phyloP scores from a whole-genome alignment of 2,329 filamentous ascomycete genomes.

The Passalora sequoiae region DNA sequence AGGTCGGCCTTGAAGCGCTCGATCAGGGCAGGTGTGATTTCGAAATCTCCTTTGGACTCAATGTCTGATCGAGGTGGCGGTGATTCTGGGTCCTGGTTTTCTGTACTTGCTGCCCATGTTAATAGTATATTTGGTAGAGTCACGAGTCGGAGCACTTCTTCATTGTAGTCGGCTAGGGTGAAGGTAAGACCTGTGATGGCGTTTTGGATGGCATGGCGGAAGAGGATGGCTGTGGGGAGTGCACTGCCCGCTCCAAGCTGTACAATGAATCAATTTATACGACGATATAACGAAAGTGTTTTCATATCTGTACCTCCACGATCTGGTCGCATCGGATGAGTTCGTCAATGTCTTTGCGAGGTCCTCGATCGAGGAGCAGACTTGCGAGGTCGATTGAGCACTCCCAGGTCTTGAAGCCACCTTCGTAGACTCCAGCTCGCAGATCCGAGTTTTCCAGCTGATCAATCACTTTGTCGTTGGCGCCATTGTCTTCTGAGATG shows the following conservation, averaged over 20 bases:
- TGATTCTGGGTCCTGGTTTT: constrained; percentile 9
- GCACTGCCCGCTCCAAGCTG: constrained; percentile 76
- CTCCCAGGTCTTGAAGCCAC: constrained; percentile 87
- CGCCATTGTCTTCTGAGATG: constrained; percentile 59
- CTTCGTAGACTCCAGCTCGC: constrained; percentile 76
- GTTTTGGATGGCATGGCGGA: constrained; percentile 54
- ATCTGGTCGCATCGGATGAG: constrained; percentile 46
- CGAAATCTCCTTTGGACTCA: constrained; percentile 52
- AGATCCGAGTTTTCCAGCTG: constrained; percentile 66
- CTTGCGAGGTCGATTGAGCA: constrained; percentile 75
- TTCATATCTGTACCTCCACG: constrained; percentile 37
- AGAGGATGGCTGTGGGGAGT: constrained; percentile 65
- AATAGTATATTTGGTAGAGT: constrained; percentile 74
- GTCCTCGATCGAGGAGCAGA: constrained; percentile 49
- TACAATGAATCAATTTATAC: constrained; percentile 1
- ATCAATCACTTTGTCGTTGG: constrained; percentile 49
- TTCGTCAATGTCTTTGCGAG: constrained; percentile 47
- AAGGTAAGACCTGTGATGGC: constrained; percentile 51
- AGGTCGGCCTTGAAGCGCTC: constrained; percentile 56
- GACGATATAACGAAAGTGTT: background rate
- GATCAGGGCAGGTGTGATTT: constrained; percentile 56
- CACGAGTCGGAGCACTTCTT: constrained; percentile 68
- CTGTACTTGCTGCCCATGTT: constrained; percentile 48
- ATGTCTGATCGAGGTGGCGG: background rate
- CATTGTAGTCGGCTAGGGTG: constrained; percentile 74